Percentiles rank a stretch among this genome's conserved stretches.
These are phyloP conservation scores for Scheffersomyces insectosa DNA, from an alignment of 1,139 yeast genomes.

Conservation along the genomic window DNA sequence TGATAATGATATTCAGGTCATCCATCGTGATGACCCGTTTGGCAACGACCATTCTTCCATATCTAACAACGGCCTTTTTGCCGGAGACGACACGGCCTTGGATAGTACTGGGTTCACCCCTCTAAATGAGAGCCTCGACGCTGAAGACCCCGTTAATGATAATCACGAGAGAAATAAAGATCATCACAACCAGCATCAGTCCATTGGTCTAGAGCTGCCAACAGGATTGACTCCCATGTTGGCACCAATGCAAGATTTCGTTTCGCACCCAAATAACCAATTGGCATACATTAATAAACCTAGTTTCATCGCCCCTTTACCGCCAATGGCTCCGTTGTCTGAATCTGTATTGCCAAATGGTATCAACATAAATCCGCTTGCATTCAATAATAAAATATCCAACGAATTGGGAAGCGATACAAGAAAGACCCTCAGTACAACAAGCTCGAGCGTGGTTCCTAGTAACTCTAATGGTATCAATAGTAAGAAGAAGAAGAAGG, in stretches of 20 bases:
- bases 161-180: background rate
- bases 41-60: conserved; percentile 6
- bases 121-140: conserved; percentile 1
- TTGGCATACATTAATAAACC: conserved; percentile 13
- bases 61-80: conserved; percentile 9
- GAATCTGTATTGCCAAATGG: conserved; percentile 36
- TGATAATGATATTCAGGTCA: conserved; percentile 38
- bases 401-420: background rate
- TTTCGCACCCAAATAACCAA: conserved; percentile 14
- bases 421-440: background rate
- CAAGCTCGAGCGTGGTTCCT: background rate
- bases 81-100: conserved; percentile 8
- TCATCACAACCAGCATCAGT: conserved; percentile 1
- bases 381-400: conserved; percentile 5
- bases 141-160: conserved; percentile 1
- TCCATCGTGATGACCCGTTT: conserved; percentile 23
- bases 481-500: conserved; percentile 30
- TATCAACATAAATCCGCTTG: conserved; percentile 13
- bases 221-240: conserved; percentile 12
- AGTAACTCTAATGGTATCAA: conserved; percentile 1
- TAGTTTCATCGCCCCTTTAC: conserved; percentile 20
- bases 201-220: conserved; percentile 9
- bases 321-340: conserved; percentile 37
- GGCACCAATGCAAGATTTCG: conserved; percentile 4
- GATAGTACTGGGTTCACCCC: conserved; percentile 2